Conservation (phyloP, 768 basidiomycete species). For the Boletellus emodensis region DNA sequence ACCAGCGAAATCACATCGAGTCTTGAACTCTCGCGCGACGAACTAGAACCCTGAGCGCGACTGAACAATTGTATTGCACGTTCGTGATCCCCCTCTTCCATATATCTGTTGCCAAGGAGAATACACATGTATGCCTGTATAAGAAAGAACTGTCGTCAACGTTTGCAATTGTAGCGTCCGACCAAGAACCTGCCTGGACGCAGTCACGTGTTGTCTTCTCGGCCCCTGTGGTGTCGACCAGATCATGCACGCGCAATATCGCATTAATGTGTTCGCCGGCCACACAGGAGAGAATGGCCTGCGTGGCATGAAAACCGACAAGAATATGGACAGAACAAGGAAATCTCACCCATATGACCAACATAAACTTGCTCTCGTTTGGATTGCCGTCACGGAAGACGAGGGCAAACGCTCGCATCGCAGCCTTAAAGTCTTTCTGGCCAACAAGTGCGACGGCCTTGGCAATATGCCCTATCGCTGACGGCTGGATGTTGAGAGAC, state of each 20-base stretch:
- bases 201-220: background rate
- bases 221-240: background rate
- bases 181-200: background rate
- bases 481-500: constrained; percentile 3
- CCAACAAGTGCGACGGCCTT: constrained; percentile 2
- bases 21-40: background rate
- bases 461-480: constrained; percentile 8
- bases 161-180: background rate
- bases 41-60: background rate
- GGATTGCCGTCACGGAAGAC: constrained; percentile 5
- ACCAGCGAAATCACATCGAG: constrained; percentile 2
- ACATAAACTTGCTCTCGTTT: constrained; percentile 1
- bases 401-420: constrained; percentile 1
- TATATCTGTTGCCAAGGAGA: constrained; percentile 1
- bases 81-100: constrained; percentile 3
- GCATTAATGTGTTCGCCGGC: constrained; percentile 1
- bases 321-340: background rate
- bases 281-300: constrained; percentile 5
- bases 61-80: constrained; percentile 1
- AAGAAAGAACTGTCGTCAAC: background rate
- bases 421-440: constrained; percentile 1
- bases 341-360: background rate
- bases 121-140: constrained; percentile 8
- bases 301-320: background rate
- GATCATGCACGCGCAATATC: background rate